A percentile compares a stretch with the other conserved stretches of the same genome.
phyloP scores from a whole-genome alignment of 768 basidiomycete genomes.

The Cubamyces sp. region DNA sequence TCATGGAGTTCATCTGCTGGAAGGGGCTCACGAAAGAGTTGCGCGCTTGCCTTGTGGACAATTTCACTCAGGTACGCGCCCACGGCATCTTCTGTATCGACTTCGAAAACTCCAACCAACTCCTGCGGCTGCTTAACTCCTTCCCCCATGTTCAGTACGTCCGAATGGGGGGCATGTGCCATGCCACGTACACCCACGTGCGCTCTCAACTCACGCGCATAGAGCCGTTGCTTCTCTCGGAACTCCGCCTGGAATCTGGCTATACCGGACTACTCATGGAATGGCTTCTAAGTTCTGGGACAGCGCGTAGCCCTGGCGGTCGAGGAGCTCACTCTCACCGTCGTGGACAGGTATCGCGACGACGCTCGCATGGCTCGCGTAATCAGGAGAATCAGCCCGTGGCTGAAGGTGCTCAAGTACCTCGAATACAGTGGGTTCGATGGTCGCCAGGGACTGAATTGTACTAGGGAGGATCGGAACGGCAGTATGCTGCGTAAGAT shows the following conservation, averaged over 20 bases:
- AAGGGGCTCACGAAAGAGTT: background rate
- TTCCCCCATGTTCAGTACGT: constrained; percentile 14
- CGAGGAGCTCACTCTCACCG: background rate
- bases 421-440: background rate
- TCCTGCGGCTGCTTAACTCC: constrained; percentile 19
- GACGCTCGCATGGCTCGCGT: constrained; percentile 7
- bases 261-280: constrained; percentile 10
- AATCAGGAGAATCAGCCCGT: constrained; percentile 4
- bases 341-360: constrained; percentile 6
- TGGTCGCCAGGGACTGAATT: background rate
- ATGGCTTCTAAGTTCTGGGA: constrained; percentile 4
- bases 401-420: constrained; percentile 2
- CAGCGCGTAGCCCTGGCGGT: background rate
- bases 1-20: constrained; percentile 19
- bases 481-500: background rate
- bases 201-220: background rate
- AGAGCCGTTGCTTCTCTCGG: constrained; percentile 11
- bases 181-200: constrained; percentile 7
- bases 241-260: background rate
- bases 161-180: constrained; percentile 1
- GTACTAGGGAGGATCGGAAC: background rate
- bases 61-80: constrained; percentile 3
- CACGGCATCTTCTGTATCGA: constrained; percentile 8
- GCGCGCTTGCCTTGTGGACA: constrained; percentile 4
- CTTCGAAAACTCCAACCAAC: constrained; percentile 23